These are phyloP conservation scores for Limonium bicolor DNA, from an alignment of 148 eudicot genomes.

Conservation along the genomic window DNA sequence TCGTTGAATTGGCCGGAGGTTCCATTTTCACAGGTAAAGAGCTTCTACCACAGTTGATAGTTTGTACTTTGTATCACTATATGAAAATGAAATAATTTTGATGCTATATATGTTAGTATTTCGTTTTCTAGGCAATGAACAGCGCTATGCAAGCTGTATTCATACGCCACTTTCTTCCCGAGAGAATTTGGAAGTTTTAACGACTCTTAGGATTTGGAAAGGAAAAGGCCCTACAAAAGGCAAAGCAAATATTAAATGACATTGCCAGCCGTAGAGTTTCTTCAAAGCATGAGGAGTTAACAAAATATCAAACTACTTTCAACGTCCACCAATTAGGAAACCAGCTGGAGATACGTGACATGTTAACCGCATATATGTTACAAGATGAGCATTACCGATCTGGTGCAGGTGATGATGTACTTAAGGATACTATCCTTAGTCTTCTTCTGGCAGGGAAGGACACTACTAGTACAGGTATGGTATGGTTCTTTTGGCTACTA, in stretches of 20 bases:
- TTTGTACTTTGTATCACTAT: not conserved
- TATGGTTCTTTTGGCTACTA: constrained; percentile 20
- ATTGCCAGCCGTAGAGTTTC: not conserved
- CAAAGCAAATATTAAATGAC: constrained; percentile 1
- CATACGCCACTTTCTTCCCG: constrained; percentile 15
- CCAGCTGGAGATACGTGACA: not conserved
- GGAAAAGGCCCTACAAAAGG: constrained; percentile 13
- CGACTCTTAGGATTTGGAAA: constrained; percentile 11
- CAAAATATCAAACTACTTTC: too few species aligned
- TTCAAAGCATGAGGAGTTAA: constrained; percentile 1
- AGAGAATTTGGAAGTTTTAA: constrained; percentile 19
- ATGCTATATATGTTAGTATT: not conserved
- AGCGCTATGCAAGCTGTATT: constrained; percentile 8
- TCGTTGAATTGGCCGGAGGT: constrained; percentile 5
- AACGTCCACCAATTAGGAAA: not conserved
- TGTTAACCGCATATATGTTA: constrained; percentile 6
- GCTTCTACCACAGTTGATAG: not conserved
- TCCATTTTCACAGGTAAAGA: constrained; percentile 7
- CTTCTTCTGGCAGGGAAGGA: constrained; percentile 15
- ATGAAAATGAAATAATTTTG: not conserved
- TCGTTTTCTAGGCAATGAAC: constrained; percentile 5
- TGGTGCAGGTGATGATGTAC: not conserved
- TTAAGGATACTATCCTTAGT: constrained; percentile 5
- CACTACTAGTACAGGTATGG: constrained; percentile 12
- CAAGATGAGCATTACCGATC: not conserved